These are phyloP conservation scores for Pezicula carpinea DNA, from an alignment of 2,329 filamentous ascomycete species.

Conservation along the genomic window DNA sequence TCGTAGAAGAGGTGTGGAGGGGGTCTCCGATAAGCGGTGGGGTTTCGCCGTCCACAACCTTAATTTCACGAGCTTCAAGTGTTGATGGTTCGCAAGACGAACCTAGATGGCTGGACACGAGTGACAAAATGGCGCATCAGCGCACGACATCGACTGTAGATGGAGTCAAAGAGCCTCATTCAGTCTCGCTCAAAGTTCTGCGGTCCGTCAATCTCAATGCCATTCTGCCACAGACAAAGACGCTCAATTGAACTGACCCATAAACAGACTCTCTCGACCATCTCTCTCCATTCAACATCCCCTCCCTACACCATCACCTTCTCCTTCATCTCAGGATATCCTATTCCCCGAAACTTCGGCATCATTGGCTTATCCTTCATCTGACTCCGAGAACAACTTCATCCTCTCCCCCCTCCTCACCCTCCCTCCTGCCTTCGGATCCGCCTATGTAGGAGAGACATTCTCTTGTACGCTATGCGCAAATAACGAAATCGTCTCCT, in stretches of 20 bases:
- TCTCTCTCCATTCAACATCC: constrained; percentile 69
- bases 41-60: background rate
- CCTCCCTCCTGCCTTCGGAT: constrained; percentile 86
- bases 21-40: background rate
- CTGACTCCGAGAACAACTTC: constrained; percentile 36
- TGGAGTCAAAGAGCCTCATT: constrained; percentile 66
- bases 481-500: constrained; percentile 71
- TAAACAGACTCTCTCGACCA: constrained; percentile 70
- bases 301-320: constrained; percentile 41
- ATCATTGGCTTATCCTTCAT: constrained; percentile 67
- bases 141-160: constrained; percentile 23
- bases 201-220: constrained; percentile 40
- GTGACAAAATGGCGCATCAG: constrained; percentile 26
- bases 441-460: constrained; percentile 90
- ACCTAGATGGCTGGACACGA: constrained; percentile 14
- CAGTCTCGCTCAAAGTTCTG: constrained; percentile 72
- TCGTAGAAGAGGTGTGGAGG: background rate
- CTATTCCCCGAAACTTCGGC: constrained; percentile 42
- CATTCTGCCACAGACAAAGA: background rate
- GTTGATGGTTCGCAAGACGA: background rate
- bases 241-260: constrained; percentile 8
- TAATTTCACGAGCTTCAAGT: background rate
- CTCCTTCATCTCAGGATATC: constrained; percentile 37
- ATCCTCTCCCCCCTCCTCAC: constrained; percentile 65
- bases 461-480: constrained; percentile 93